phyloP scores from a whole-genome alignment of 108 stramenopile species.

The Fistulifera solaris region DNA sequence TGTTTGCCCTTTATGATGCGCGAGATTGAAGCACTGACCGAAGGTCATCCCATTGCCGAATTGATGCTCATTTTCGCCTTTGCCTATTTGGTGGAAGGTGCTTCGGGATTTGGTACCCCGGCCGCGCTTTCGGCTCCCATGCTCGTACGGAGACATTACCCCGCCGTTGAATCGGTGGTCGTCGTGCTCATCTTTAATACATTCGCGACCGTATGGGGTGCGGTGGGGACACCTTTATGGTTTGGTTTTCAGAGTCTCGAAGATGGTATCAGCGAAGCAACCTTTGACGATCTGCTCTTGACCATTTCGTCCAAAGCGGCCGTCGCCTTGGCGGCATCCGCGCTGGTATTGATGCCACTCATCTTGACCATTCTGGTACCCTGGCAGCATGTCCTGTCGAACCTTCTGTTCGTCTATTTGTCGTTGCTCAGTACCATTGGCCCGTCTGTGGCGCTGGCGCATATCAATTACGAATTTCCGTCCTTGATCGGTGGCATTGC shows the following conservation, averaged over 20 bases:
- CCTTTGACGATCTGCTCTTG: conserved; percentile 17
- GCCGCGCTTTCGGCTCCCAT: conserved; percentile 56
- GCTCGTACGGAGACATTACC: conserved; percentile 39
- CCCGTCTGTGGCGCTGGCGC: conserved; percentile 35
- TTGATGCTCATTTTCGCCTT: conserved; percentile 43
- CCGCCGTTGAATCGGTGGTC: conserved; percentile 39
- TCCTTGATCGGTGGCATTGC: conserved; percentile 52
- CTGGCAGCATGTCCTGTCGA: conserved; percentile 23
- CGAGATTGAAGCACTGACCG: conserved; percentile 54
- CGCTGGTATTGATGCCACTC: conserved; percentile 39
- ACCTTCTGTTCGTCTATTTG: conserved; percentile 35
- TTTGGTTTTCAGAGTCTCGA: conserved; percentile 37
- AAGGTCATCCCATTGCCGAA: conserved; percentile 45
- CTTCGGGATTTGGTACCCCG: conserved; percentile 59
- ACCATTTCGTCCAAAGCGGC: conserved; percentile 36
- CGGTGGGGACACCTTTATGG: conserved; percentile 59
- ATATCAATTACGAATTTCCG: conserved; percentile 47
- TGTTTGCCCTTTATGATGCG: conserved; percentile 68
- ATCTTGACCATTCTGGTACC: conserved; percentile 34
- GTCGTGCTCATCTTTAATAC: conserved; percentile 46
- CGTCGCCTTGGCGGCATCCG: conserved; percentile 24
- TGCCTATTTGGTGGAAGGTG: conserved; percentile 60
- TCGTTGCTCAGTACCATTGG: conserved; percentile 17
- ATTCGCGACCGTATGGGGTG: conserved; percentile 62
- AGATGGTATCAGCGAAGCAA: conserved; percentile 14